Evolutionary conservation across 73 alveolate species (phyloP).

Genomic region (Blepharisma japonicum): DNA sequence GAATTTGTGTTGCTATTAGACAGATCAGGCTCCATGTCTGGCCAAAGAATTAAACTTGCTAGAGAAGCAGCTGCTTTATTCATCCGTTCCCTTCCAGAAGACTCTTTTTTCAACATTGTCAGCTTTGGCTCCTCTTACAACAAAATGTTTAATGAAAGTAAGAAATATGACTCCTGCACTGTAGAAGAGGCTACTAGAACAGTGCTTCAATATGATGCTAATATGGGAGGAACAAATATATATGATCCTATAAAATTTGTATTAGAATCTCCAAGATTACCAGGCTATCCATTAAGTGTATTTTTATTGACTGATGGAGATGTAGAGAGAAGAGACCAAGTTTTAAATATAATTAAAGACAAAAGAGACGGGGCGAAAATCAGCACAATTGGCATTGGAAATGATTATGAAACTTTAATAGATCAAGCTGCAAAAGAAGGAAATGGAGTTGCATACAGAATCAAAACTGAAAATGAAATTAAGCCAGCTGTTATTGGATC

Average conservation of each 20-base stretch:
- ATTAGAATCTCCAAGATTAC: slow-evolving; percentile 46
- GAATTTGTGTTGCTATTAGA: slow-evolving; percentile 62
- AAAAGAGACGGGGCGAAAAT: slow-evolving; percentile 46
- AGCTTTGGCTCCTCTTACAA: slow-evolving; percentile 53
- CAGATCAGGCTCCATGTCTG: slow-evolving; percentile 73
- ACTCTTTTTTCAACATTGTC: slow-evolving; percentile 58
- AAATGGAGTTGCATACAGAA: no score
- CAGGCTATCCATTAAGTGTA: slow-evolving; percentile 43
- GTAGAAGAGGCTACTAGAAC: slow-evolving; percentile 46
- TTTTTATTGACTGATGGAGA: slow-evolving; percentile 80
- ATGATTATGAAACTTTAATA: not conserved
- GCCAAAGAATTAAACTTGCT: slow-evolving; percentile 50
- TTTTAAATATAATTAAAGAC: slow-evolving; percentile 47
- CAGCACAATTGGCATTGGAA: slow-evolving; percentile 63
- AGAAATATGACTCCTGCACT: slow-evolving; percentile 54
- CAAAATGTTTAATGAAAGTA: slow-evolving; percentile 18
- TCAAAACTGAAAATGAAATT: no score
- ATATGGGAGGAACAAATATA: slow-evolving; percentile 80
- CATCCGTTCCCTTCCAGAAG: slow-evolving; percentile 63
- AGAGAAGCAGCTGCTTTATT: slow-evolving; percentile 61
- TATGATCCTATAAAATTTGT: slow-evolving; percentile 61
- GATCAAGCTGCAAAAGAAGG: no score
- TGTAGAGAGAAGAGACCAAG: slow-evolving; percentile 39
- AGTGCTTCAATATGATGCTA: slow-evolving; percentile 52
- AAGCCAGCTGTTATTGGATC: no score